phyloP scores from a whole-genome alignment of 2,329 filamentous ascomycete species.

The Ilyonectria destructans region DNA sequence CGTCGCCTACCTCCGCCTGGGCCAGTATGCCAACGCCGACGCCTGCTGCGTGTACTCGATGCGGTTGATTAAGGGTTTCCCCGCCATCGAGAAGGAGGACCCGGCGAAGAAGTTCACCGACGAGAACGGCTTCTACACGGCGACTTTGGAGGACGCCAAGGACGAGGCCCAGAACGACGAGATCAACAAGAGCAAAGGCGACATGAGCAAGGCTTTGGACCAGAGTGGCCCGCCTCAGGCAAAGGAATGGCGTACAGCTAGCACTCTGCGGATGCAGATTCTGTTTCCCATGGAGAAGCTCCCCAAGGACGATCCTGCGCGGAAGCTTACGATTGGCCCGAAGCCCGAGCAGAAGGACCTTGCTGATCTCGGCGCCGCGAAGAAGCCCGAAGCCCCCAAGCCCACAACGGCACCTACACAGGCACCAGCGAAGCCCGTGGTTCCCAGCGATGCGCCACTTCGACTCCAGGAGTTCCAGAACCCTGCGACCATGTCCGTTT shows the following conservation, averaged over 20 bases:
- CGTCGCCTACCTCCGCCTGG: conserved; percentile 80
- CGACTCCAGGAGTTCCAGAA: conserved; percentile 58
- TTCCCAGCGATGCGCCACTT: conserved; percentile 45
- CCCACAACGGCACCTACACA: conserved; percentile 6
- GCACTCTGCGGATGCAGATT: conserved; percentile 65
- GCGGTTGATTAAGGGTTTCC: conserved; percentile 54
- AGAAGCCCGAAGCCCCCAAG: background rate
- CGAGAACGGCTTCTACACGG: conserved; percentile 64
- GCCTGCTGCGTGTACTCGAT: conserved; percentile 77
- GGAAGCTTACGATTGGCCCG: conserved; percentile 61
- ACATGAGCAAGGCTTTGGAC: conserved; percentile 12
- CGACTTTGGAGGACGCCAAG: conserved; percentile 53
- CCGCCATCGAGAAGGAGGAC: conserved; percentile 53
- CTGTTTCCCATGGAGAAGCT: conserved; percentile 63
- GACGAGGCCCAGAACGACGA: conserved; percentile 52
- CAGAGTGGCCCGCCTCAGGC: conserved; percentile 28
- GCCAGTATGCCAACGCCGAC: conserved; percentile 82
- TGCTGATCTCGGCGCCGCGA: background rate
- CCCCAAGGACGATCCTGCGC: conserved; percentile 60
- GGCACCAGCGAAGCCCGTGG: conserved; percentile 33
- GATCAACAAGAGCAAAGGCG: conserved; percentile 45
- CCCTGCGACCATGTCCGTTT: conserved; percentile 54
- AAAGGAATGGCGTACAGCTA: conserved; percentile 59
- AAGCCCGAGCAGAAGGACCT: conserved; percentile 54
- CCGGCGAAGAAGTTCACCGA: conserved; percentile 55